These are phyloP conservation scores for Cyphellophora europaea DNA, from an alignment of 2,329 filamentous ascomycete genomes.

Conservation along the genomic window DNA sequence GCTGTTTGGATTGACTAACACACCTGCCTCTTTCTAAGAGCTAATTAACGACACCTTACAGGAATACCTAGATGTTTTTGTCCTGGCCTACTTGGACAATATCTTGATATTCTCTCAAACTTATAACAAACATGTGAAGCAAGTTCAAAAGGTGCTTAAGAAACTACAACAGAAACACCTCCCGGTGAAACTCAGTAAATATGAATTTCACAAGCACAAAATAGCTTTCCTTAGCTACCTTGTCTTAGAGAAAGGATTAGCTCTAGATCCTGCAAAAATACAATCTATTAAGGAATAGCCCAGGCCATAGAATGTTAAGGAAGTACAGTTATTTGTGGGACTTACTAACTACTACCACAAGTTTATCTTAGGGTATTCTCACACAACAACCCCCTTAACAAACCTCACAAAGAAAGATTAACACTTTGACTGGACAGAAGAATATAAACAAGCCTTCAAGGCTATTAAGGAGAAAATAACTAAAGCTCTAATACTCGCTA, in stretches of 20 bases:
- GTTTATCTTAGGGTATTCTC: constrained; percentile 21
- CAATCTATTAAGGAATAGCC: constrained; percentile 18
- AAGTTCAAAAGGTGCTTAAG: constrained; percentile 12
- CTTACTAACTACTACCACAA: constrained; percentile 24
- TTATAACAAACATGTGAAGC: constrained; percentile 16
- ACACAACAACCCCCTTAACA: constrained; percentile 14
- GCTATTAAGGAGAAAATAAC: constrained; percentile 7
- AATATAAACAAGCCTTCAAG: constrained; percentile 4
- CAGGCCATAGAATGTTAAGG: constrained; percentile 13
- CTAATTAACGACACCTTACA: constrained; percentile 8
- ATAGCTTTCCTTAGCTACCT: constrained; percentile 24
- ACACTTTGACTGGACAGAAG: constrained; percentile 3
- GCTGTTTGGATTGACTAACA: constrained; percentile 14
- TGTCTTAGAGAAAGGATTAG: constrained; percentile 18
- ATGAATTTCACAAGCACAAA: constrained; percentile 21
- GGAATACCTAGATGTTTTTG: constrained; percentile 7
- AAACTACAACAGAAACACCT: constrained; percentile 10
- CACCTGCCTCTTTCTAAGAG: constrained; percentile 5
- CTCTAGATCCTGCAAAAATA: constrained; percentile 21
- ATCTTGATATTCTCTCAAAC: constrained; percentile 21
- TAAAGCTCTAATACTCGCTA: constrained; percentile 6
- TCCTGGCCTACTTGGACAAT: constrained; percentile 15
- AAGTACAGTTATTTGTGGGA: constrained; percentile 20
- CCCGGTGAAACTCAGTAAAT: constrained; percentile 21
- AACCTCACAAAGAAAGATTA: constrained; percentile 8